These are phyloP conservation scores for Puccinellia tenuiflora DNA, from an alignment of 176 grass and related monocot genomes.

Conservation along the genomic window DNA sequence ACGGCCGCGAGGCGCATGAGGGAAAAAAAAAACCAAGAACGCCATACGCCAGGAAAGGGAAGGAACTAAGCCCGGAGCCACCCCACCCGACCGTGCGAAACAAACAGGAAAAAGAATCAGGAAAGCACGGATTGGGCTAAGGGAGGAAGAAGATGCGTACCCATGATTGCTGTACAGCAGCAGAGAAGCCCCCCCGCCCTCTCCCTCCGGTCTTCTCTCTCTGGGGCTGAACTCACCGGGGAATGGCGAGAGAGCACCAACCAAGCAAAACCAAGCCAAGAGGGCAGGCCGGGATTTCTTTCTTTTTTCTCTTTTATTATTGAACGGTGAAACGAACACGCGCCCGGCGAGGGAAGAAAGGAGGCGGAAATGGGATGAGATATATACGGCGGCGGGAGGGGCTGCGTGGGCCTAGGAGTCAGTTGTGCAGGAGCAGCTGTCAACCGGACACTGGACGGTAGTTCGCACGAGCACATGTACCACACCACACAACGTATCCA, in stretches of 20 bases:
- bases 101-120: background rate
- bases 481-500: background rate
- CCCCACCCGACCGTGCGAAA: background rate
- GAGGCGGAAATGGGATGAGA: background rate
- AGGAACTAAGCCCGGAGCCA: background rate
- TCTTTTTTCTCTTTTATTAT: background rate
- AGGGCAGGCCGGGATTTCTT: background rate
- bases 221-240: background rate
- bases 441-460: background rate
- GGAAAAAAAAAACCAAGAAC: too few species aligned
- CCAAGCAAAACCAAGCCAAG: background rate
- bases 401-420: background rate
- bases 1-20: too few species aligned
- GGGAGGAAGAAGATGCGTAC: background rate
- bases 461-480: background rate
- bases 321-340: slow-evolving; percentile 24
- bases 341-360: background rate
- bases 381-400: background rate
- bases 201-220: background rate
- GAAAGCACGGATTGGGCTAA: background rate
- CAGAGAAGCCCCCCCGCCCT: background rate
- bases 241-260: slow-evolving; percentile 8
- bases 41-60: background rate
- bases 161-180: background rate
- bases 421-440: background rate